A percentile compares a stretch with the other conserved stretches of the same genome.
Evolutionary conservation across 1,284 basidiomycete genomes (phyloP).

Genomic region (Cutaneotrichosporon spelunceum): DNA sequence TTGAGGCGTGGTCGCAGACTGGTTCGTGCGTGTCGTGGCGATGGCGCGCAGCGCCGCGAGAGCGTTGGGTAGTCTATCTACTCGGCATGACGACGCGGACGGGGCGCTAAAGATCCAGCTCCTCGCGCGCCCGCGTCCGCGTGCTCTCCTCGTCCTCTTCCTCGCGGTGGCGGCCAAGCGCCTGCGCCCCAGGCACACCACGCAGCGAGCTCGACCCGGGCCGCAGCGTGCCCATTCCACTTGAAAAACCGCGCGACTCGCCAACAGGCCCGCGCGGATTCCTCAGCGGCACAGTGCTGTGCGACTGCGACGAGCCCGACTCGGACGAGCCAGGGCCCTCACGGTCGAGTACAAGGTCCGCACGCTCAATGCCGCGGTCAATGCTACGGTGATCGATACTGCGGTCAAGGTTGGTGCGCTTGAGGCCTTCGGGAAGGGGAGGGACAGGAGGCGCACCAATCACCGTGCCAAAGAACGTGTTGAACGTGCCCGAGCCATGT

Average conservation of each 20-base stretch:
- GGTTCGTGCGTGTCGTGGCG: constrained; percentile 6
- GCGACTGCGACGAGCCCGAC: constrained; percentile 6
- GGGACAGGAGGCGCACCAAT: constrained; percentile 43
- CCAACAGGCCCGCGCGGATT: constrained; percentile 48
- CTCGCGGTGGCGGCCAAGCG: constrained; percentile 31
- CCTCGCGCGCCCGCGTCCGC: constrained; percentile 24
- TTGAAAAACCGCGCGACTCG: constrained; percentile 33
- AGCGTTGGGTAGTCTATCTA: not conserved
- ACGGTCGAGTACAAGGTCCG: not conserved
- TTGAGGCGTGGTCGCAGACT: constrained; percentile 8
- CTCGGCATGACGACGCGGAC: not conserved
- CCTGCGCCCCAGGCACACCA: constrained; percentile 22
- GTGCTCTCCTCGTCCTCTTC: constrained; percentile 37
- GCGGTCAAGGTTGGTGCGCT: constrained; percentile 11
- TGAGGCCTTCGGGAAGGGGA: constrained; percentile 29
- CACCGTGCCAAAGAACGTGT: constrained; percentile 31
- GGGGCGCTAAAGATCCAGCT: constrained; percentile 16
- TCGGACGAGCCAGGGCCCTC: constrained; percentile 4
- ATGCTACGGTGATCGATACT: constrained; percentile 1
- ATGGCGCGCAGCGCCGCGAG: not conserved
- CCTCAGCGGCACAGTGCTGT: constrained; percentile 32
- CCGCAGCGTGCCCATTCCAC: constrained; percentile 13
- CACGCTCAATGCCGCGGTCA: constrained; percentile 3
- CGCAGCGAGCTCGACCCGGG: constrained; percentile 22
- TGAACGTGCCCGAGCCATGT: constrained; percentile 30